Conservation (phyloP, 1,284 basidiomycete genomes). For the Porogramme epimiltina region DNA sequence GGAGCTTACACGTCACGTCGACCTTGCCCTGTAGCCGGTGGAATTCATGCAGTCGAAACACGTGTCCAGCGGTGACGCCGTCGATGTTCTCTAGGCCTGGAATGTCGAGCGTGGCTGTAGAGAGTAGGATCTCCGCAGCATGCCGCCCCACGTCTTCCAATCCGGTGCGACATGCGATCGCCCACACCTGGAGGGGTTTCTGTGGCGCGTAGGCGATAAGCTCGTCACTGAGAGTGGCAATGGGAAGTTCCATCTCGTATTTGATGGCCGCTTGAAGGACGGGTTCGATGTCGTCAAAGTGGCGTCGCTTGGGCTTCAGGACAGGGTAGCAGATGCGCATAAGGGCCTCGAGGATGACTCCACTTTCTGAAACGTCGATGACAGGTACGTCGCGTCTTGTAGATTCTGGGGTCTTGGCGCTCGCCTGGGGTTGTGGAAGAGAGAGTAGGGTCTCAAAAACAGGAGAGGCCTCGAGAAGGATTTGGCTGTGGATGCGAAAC, state of each 20-base stretch:
- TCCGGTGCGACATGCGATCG: conserved; percentile 9
- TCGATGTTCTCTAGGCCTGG: not conserved
- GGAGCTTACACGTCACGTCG: not conserved
- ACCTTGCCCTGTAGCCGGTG: not conserved
- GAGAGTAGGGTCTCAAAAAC: conserved; percentile 18
- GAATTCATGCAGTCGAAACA: conserved; percentile 8
- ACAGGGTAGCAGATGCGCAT: conserved; percentile 36
- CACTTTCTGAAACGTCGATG: not conserved
- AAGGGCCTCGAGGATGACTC: not conserved
- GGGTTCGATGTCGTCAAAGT: conserved; percentile 5
- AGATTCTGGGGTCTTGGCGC: no score
- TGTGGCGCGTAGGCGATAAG: conserved; percentile 1
- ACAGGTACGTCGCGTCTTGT: conserved; percentile 24
- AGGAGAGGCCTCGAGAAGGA: conserved; percentile 39
- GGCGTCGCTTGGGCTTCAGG: conserved; percentile 2
- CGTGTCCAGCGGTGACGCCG: conserved; percentile 17
- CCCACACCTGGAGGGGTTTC: conserved; percentile 12
- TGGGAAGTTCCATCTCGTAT: conserved; percentile 22
- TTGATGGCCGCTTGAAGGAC: conserved; percentile 20
- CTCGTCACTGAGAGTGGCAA: not conserved
- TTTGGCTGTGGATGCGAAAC: conserved; percentile 16
- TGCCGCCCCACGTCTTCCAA: conserved; percentile 12
- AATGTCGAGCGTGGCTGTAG: not conserved
- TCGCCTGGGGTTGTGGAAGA: conserved; percentile 11
- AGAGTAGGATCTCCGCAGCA: conserved; percentile 1